phyloP scores from a whole-genome alignment of 768 basidiomycete genomes.

The Chalciporus pseudorubinellus region DNA sequence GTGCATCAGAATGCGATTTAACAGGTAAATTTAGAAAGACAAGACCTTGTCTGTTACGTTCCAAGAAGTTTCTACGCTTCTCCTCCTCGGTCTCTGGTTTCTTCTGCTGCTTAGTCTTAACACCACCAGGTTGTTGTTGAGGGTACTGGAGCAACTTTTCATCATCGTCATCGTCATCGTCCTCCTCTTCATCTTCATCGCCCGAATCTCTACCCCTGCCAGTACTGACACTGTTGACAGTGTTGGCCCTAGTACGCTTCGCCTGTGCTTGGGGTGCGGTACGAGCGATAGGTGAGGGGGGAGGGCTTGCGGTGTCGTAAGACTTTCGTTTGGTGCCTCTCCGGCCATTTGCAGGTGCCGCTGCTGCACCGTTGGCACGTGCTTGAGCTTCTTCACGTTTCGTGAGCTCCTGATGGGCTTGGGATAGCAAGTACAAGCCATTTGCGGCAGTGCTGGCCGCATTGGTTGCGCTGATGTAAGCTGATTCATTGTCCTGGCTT shows the following conservation, averaged over 20 bases:
- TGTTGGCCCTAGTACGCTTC: slow-evolving; percentile 41
- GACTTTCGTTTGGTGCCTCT: slow-evolving; percentile 72
- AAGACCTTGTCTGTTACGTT: slow-evolving; percentile 93
- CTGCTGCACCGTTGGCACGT: slow-evolving; percentile 46
- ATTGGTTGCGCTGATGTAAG: slow-evolving; percentile 46
- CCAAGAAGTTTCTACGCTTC: slow-evolving; percentile 94
- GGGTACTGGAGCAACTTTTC: slow-evolving; percentile 21
- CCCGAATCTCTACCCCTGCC: slow-evolving; percentile 37
- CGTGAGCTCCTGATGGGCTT: slow-evolving; percentile 94
- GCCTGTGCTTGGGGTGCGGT: slow-evolving; percentile 23
- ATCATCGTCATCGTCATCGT: slow-evolving; percentile 40
- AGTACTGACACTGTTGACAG: slow-evolving; percentile 30
- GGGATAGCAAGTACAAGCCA: slow-evolving; percentile 88
- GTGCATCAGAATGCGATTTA: slow-evolving; percentile 5
- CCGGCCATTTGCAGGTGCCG: slow-evolving; percentile 30
- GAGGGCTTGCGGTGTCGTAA: slow-evolving; percentile 45
- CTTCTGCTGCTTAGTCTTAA: slow-evolving; percentile 41
- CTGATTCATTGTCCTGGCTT: slow-evolving; percentile 32
- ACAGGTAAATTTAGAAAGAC: neutral
- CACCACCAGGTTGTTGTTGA: slow-evolving; percentile 18
- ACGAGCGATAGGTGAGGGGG: slow-evolving; percentile 25
- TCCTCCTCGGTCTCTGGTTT: slow-evolving; percentile 98
- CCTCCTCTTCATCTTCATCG: slow-evolving; percentile 39
- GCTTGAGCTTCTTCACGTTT: slow-evolving; percentile 88
- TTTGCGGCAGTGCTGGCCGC: slow-evolving; percentile 78